phyloP scores from a whole-genome alignment of 2,329 filamentous ascomycete genomes.

The Calycina herbarum region DNA sequence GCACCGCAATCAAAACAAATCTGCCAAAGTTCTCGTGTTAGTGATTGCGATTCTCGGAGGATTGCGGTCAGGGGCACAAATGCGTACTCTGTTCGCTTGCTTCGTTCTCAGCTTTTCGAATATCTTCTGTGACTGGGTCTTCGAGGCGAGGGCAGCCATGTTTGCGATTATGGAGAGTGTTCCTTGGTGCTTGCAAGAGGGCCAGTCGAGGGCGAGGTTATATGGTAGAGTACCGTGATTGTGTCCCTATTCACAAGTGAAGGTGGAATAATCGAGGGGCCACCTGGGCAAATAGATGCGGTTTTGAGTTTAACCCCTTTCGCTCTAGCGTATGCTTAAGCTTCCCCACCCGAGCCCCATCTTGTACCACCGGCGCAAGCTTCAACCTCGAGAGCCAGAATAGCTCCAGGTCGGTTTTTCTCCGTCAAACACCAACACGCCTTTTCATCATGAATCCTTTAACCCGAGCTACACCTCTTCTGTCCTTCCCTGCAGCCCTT shows the following conservation, averaged over 20 bases:
- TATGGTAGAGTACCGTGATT: neutral
- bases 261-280: too few relatives aligned
- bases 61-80: conserved; percentile 27
- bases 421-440: neutral
- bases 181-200: neutral
- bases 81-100: conserved; percentile 82
- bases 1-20: conserved; percentile 98
- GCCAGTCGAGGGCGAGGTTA: conserved; percentile 5
- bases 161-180: conserved; percentile 38
- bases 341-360: conserved; percentile 17
- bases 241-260: conserved; percentile 13
- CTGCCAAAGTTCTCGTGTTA: conserved; percentile 47
- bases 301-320: conserved; percentile 5
- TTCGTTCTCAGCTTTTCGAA: conserved; percentile 97
- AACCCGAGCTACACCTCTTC: conserved; percentile 34
- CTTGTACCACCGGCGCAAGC: conserved; percentile 7
- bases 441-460: conserved; percentile 26
- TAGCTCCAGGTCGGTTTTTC: neutral
- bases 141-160: conserved; percentile 72
- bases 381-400: neutral
- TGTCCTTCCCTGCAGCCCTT: conserved; percentile 41
- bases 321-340: conserved; percentile 5
- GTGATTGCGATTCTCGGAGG: conserved; percentile 18
- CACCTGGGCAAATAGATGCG: too few relatives aligned
- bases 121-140: conserved; percentile 93